Conservation (phyloP, 768 basidiomycete species). For the Fibroporia radiculosa region DNA sequence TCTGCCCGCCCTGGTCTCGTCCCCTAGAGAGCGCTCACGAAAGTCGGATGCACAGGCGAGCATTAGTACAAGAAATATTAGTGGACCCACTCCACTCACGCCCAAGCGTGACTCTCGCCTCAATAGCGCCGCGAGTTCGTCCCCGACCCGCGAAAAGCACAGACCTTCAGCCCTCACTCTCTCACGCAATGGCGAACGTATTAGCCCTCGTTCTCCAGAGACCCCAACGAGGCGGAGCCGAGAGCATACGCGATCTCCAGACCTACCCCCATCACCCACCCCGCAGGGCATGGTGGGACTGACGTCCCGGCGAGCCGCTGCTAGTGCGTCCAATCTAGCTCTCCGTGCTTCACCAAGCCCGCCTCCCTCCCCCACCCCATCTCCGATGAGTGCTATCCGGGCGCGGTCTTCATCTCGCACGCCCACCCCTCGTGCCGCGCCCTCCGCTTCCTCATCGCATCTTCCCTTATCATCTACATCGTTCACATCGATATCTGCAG, state of each 20-base stretch:
- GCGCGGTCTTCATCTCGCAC: constrained; percentile 36
- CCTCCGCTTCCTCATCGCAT: constrained; percentile 45
- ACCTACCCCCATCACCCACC: constrained; percentile 39
- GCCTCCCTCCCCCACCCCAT: constrained; percentile 32
- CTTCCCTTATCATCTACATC: constrained; percentile 32
- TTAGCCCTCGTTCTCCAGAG: constrained; percentile 15
- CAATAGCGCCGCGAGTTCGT: constrained; percentile 17
- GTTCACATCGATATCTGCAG: constrained; percentile 23
- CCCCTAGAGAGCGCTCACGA: constrained; percentile 36
- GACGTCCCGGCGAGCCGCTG: constrained; percentile 28
- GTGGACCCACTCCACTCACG: constrained; percentile 29
- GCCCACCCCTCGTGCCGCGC: constrained; percentile 34
- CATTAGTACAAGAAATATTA: constrained; percentile 29
- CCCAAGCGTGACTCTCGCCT: constrained; percentile 25
- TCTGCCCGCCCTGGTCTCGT: constrained; percentile 38
- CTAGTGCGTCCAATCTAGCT: constrained; percentile 36
- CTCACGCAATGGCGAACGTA: constrained; percentile 10
- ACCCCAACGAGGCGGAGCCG: constrained; percentile 29
- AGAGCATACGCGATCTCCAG: constrained; percentile 16
- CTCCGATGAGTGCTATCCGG: constrained; percentile 34
- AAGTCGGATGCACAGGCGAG: constrained; percentile 28
- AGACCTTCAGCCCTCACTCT: constrained; percentile 17
- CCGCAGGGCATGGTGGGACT: constrained; percentile 31
- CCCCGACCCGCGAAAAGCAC: constrained; percentile 16
- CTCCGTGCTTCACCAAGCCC: constrained; percentile 28